phyloP scores from a whole-genome alignment of 2,329 filamentous ascomycete species.

The Alternaria sp. region DNA sequence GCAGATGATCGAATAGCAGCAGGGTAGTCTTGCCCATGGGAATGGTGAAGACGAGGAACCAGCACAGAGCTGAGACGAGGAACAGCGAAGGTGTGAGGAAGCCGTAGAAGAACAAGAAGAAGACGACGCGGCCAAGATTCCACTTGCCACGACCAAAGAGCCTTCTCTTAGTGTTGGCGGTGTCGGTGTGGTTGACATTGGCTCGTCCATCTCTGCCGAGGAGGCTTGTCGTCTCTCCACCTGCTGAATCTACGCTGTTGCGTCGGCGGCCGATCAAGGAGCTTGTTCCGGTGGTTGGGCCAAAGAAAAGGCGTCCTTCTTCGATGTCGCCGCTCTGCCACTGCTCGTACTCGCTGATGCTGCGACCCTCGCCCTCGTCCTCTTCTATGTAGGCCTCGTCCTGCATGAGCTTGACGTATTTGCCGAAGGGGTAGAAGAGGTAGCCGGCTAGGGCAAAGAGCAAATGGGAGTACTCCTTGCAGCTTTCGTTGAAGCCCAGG shows the following conservation, averaged over 20 bases:
- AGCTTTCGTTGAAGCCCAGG: conserved; percentile 78
- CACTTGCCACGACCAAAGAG: conserved; percentile 95
- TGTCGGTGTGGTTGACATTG: conserved; percentile 48
- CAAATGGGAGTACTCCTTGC: conserved; percentile 82
- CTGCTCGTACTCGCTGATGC: conserved; percentile 98
- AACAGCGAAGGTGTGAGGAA: conserved; percentile 86
- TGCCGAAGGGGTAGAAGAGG: conserved; percentile 94
- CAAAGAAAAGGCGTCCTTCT: conserved; percentile 94
- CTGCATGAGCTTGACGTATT: conserved; percentile 90
- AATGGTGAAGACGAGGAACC: conserved; percentile 96
- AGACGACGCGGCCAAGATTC: conserved; percentile 92
- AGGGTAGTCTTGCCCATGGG: conserved; percentile 97
- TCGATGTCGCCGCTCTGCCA: conserved; percentile 98
- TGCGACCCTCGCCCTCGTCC: conserved; percentile 92
- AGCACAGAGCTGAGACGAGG: conserved; percentile 85
- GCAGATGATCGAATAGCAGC: conserved; percentile 87
- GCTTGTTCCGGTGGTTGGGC: conserved; percentile 70
- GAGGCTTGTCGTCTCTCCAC: conserved; percentile 88
- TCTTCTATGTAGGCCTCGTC: conserved; percentile 95
- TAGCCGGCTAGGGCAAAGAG: conserved; percentile 86
- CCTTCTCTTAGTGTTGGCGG: conserved; percentile 70
- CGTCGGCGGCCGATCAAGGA: conserved; percentile 87
- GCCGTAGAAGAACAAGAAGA: conserved; percentile 96
- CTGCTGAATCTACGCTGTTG: conserved; percentile 85
- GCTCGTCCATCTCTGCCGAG: conserved; percentile 71